Conservation (phyloP, 2,329 filamentous ascomycete genomes). For the Trichoderma oligosporum region DNA sequence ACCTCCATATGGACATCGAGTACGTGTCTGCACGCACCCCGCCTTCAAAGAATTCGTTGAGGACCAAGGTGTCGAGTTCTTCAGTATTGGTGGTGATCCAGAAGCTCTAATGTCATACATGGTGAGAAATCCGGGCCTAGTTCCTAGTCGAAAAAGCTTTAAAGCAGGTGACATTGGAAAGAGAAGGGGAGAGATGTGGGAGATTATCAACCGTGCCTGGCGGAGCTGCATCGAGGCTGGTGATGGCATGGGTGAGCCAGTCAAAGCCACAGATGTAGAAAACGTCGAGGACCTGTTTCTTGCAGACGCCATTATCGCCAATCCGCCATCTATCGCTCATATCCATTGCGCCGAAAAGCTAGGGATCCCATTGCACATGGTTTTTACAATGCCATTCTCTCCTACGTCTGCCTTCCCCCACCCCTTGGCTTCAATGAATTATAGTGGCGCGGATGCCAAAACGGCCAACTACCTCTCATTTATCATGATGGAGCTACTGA, state of each 20-base stretch:
- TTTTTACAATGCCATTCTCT: conserved; percentile 42
- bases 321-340: conserved; percentile 51
- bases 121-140: conserved; percentile 39
- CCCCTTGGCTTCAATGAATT: conserved; percentile 59
- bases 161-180: conserved; percentile 36
- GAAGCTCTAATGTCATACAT: conserved; percentile 45
- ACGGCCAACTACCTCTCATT: conserved; percentile 65
- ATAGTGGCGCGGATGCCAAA: conserved; percentile 54
- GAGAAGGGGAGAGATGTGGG: conserved; percentile 35
- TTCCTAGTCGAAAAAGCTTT: conserved; percentile 36
- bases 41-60: conserved; percentile 53
- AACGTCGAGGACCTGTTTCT: conserved; percentile 41
- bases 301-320: conserved; percentile 53
- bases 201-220: conserved; percentile 39
- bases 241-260: conserved; percentile 29
- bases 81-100: conserved; percentile 54
- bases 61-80: conserved; percentile 53
- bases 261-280: conserved; percentile 29
- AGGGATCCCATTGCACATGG: conserved; percentile 47
- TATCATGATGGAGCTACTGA: conserved; percentile 24
- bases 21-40: conserved; percentile 54
- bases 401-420: conserved; percentile 59
- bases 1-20: conserved; percentile 46
- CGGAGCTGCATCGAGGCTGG: conserved; percentile 37
- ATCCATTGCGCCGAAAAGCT: conserved; percentile 50